These are phyloP conservation scores for Talaromyces sp. DNA, from an alignment of 2,329 filamentous ascomycete species.

Conservation along the genomic window DNA sequence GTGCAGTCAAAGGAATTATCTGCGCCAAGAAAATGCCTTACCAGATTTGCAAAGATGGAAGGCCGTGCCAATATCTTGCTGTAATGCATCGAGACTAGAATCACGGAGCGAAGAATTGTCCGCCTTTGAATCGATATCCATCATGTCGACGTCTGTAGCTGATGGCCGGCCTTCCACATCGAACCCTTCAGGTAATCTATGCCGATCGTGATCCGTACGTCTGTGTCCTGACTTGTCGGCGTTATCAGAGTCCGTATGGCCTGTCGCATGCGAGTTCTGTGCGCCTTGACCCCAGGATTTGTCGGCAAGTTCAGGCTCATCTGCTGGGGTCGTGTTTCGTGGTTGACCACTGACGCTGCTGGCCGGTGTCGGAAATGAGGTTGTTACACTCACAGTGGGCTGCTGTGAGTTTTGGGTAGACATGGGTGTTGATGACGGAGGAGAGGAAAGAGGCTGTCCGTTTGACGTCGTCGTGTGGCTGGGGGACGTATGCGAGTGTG, in stretches of 20 bases:
- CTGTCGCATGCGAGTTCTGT: conserved; percentile 16
- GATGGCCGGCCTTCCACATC: conserved; percentile 23
- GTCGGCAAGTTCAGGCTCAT: conserved; percentile 37
- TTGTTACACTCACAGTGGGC: conserved; percentile 39
- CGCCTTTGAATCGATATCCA: conserved; percentile 41
- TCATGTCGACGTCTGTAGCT: conserved; percentile 33
- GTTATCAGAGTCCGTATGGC: conserved; percentile 22
- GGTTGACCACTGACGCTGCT: conserved; percentile 44
- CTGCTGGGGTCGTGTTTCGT: conserved; percentile 31
- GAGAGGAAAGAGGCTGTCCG: conserved; percentile 41
- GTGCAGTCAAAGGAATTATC: conserved; percentile 35
- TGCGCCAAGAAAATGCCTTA: conserved; percentile 43
- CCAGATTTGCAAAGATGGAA: conserved; percentile 52
- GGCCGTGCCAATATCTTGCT: conserved; percentile 47
- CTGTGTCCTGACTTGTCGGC: conserved; percentile 32
- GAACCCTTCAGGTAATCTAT: conserved; percentile 25
- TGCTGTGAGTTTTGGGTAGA: conserved; percentile 45
- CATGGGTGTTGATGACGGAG: conserved; percentile 44
- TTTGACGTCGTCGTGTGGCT: conserved; percentile 45
- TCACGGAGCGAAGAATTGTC: conserved; percentile 27
- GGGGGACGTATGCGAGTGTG: conserved; percentile 47
- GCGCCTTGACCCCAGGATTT: conserved; percentile 30
- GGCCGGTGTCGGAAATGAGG: conserved; percentile 47
- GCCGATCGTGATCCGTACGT: conserved; percentile 38
- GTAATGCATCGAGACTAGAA: conserved; percentile 43